These are phyloP conservation scores for Colletotrichum lini DNA, from an alignment of 2,329 filamentous ascomycete genomes.

Conservation along the genomic window DNA sequence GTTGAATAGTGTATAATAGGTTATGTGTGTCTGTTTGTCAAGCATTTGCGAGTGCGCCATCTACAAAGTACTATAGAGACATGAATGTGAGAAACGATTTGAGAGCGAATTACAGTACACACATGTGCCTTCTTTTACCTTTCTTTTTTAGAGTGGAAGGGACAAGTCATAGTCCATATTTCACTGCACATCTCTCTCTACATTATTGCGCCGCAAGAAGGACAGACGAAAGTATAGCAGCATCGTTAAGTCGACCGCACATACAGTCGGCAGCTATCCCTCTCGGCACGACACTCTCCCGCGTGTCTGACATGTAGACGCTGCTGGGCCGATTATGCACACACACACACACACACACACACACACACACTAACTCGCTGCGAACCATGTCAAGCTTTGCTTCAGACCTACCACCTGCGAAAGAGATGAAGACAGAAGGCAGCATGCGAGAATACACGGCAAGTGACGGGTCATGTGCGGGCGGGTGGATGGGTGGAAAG, in stretches of 20 bases:
- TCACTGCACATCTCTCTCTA: too few relatives aligned
- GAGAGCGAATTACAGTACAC: slow-evolving; percentile 38
- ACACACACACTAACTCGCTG: not conserved
- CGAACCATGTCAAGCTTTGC: slow-evolving; percentile 5
- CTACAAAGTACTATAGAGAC: slow-evolving; percentile 38
- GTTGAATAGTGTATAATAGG: slow-evolving; percentile 40
- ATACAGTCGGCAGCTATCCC: slow-evolving; percentile 23
- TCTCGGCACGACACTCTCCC: slow-evolving; percentile 32
- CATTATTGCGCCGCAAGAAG: not conserved
- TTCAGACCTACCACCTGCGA: too few relatives aligned
- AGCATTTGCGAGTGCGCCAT: slow-evolving; percentile 39
- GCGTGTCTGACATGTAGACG: not conserved
- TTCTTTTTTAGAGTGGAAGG: too few relatives aligned
- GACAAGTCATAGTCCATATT: too few relatives aligned
- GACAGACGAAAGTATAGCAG: not conserved
- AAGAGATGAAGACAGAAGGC: not conserved
- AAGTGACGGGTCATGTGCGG: not conserved
- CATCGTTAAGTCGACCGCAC: too few relatives aligned
- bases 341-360: not conserved
- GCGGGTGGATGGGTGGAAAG: not conserved
- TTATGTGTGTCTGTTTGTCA: slow-evolving; percentile 17
- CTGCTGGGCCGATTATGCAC: not conserved
- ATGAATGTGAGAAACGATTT: slow-evolving; percentile 31
- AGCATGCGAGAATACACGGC: not conserved
- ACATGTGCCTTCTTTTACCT: not conserved